Base-by-base conservation (phyloP, 768 basidiomycete species). In the Crassisporium funariophilum region DNA sequence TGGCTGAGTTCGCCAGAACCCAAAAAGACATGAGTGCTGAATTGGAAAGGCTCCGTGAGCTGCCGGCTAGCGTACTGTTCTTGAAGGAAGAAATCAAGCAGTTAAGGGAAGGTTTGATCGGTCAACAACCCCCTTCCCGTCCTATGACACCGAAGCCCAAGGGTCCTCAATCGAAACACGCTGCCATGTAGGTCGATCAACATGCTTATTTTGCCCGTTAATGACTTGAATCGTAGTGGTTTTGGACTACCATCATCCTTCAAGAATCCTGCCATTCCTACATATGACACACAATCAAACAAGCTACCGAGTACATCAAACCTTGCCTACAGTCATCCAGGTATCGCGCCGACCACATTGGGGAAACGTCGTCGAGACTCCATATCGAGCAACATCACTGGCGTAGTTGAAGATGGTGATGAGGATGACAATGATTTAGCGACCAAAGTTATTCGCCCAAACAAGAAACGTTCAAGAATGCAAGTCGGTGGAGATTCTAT, bases 341-440 rank as follows among this genome's bases (percentile, higher is more conserved):
- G 72, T 9, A 60, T 73, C 47, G 64, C 76, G 3, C 70, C 73
- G 34, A 75, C 67, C 16, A 68, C 73, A 22, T 72, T 88, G 13
- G 86, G 87, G n/a, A 89, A 88, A 60, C 79, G 84, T 24, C 76
- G 72, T 41, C 73, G 86, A 50, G 80, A 81, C 52, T 70, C 78
- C 2, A 64, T 70, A 7, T 67, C 71, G 9, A 78, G 73, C 53
- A 68, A 71, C 41, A 54, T 72, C 16, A 64, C 71, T 2, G 74
- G 65, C 41, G 61, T 70, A 8, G 62, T 69, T 5, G 81, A 79
- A 44, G 65, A 66, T 20, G 72, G 63, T n/a, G 63, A 72, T 45
- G 72, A 73, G 39, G 73, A 61, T 9, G 64, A 59, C 49, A 61
- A 55, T 15, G 76, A 73, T 44, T 56, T 66, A 8, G 65, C 67